phyloP scores from a whole-genome alignment of 2,329 filamentous ascomycete species.

The Cordyceps cateniannulata region DNA sequence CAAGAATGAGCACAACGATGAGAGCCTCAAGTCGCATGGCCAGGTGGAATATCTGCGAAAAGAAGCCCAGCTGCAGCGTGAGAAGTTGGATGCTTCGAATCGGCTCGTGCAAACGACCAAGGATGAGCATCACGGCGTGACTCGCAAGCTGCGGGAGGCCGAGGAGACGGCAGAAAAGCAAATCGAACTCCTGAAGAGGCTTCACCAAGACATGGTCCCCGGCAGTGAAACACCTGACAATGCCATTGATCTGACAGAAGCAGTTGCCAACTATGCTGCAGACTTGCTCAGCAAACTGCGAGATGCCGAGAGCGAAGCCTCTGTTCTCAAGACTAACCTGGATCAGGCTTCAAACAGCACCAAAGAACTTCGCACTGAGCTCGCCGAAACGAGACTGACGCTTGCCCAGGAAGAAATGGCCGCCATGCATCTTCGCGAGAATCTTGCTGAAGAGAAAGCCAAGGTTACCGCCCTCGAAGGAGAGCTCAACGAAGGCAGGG shows the following conservation, averaged over 20 bases:
- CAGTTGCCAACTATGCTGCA: slow-evolving; percentile 50
- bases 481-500: slow-evolving; percentile 57
- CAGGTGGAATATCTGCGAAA: slow-evolving; percentile 58
- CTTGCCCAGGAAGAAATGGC: slow-evolving; percentile 46
- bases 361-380: slow-evolving; percentile 50
- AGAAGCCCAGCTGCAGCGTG: slow-evolving; percentile 52
- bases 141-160: slow-evolving; percentile 42
- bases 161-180: slow-evolving; percentile 48
- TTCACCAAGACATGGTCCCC: slow-evolving; percentile 53
- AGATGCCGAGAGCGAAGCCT: slow-evolving; percentile 52
- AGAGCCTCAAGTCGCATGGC: slow-evolving; percentile 51
- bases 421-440: slow-evolving; percentile 47
- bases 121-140: slow-evolving; percentile 46
- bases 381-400: slow-evolving; percentile 46
- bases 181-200: slow-evolving; percentile 47
- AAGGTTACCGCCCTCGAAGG: slow-evolving; percentile 47
- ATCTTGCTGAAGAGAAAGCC: slow-evolving; percentile 46
- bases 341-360: slow-evolving; percentile 51
- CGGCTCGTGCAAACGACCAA: slow-evolving; percentile 48
- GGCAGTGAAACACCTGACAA: slow-evolving; percentile 49
- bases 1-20: slow-evolving; percentile 50
- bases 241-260: slow-evolving; percentile 50
- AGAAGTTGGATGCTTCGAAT: slow-evolving; percentile 53
- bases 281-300: slow-evolving; percentile 55
- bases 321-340: slow-evolving; percentile 56